These are phyloP conservation scores for Pichia sp. DNA, from an alignment of 1,139 yeast genomes.

Conservation along the genomic window DNA sequence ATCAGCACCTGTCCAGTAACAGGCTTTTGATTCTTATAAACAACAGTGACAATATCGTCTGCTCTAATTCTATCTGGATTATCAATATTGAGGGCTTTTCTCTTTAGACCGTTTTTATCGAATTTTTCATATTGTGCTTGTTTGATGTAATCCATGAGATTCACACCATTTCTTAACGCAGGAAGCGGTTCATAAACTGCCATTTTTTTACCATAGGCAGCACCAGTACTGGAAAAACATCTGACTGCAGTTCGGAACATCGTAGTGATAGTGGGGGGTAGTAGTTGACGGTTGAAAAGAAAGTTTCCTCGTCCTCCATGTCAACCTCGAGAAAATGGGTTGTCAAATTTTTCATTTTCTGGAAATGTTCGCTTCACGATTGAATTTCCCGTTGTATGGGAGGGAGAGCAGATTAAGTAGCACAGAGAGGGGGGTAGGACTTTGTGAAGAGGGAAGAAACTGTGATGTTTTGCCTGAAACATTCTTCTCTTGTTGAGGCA, in stretches of 20 bases:
- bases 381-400: too few species aligned
- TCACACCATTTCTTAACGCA: slow-evolving; percentile 40
- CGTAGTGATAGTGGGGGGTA: too few species aligned
- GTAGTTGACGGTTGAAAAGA: too few species aligned
- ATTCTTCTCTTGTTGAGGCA: too few species aligned
- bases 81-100: slow-evolving; percentile 45
- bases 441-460: too few species aligned
- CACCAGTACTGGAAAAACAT: slow-evolving; percentile 3
- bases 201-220: slow-evolving; percentile 14
- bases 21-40: slow-evolving; percentile 59
- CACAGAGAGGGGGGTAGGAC: too few species aligned
- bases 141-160: slow-evolving; percentile 40
- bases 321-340: too few species aligned
- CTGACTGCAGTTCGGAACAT: not conserved
- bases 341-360: too few species aligned
- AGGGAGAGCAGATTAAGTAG: too few species aligned
- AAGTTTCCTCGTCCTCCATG: too few species aligned
- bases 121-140: slow-evolving; percentile 44
- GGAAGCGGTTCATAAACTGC: slow-evolving; percentile 48
- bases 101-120: slow-evolving; percentile 70
- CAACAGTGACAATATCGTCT: slow-evolving; percentile 76
- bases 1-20: slow-evolving; percentile 71
- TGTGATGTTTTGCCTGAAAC: too few species aligned
- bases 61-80: slow-evolving; percentile 52
- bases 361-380: too few species aligned